Base-by-base conservation (phyloP, 1,284 basidiomycete species). In the Blastosporella zonata region DNA sequence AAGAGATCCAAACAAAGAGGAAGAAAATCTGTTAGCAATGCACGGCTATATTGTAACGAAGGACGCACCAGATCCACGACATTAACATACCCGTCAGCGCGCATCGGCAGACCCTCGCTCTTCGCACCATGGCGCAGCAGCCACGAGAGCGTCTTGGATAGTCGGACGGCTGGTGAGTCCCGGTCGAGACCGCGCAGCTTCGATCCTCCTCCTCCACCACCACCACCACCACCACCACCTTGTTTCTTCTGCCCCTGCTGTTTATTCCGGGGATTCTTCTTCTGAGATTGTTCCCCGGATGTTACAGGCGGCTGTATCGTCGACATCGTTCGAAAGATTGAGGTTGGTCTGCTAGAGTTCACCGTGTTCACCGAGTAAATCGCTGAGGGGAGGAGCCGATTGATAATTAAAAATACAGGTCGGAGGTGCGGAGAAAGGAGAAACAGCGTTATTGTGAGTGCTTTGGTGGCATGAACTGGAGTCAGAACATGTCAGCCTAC, bases 71-170 rank as follows among this genome's bases (percentile, higher is more conserved):
- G 68, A 52, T 92, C 87, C 1, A 70, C 65, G 0, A 94, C 83
- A 51, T 75, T 75, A 0, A 93, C 79, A 61, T 81, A 95, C 1
- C 93, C 93, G 66, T 95, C 93, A 2, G 74, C 59, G 2, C 92
- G 79, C 68, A 95, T 85, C 2, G 70, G 59, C 1, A 97, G 68
- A 0, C 82, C 79, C 59, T 94, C 87, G 45, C 82, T 81, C 56
- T 82, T 73, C 0, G 90, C 90, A 0, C 90, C 90, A 66, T 96
- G 93, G 2, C 92, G 78, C 3, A 96, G 74, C 21, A 96, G 77
- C 75, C 89, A 95, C 0, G 90, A 84, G 0, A 96, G 69, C 0
- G 89, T 86, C 63, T 93, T 93, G 15, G 87, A 90, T 17, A 87
- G 53, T 9, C 75, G 71, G 3, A 78, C 70, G 43, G 77, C 72